Percentiles rank a stretch among this genome's conserved stretches.
phyloP scores from a whole-genome alignment of 2,329 filamentous ascomycete genomes.

The Beauveria medogensis region DNA sequence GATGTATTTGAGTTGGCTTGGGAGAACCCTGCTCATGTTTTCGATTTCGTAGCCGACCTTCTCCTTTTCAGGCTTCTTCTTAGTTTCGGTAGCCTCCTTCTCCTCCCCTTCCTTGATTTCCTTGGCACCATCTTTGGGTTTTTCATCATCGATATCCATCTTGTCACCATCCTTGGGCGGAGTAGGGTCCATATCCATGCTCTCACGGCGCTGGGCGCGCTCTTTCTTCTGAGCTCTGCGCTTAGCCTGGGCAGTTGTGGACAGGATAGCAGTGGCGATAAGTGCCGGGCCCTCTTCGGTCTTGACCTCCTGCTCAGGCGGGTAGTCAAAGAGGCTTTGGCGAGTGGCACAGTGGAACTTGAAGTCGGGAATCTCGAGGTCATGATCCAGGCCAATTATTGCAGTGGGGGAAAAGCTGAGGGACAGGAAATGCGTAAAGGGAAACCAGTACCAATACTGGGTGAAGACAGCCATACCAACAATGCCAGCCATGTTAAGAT shows the following conservation, averaged over 20 bases:
- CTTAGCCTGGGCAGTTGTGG: constrained; percentile 94
- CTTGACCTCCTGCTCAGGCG: constrained; percentile 93
- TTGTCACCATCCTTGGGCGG: constrained; percentile 61
- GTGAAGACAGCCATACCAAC: constrained; percentile 98
- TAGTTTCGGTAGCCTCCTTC: constrained; percentile 46
- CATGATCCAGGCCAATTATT: constrained; percentile 88
- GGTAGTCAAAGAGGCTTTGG: constrained; percentile 95
- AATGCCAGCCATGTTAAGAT: constrained; percentile 96
- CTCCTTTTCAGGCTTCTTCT: constrained; percentile 92
- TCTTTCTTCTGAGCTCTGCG: constrained; percentile 92
- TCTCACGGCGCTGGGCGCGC: constrained; percentile 78
- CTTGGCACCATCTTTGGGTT: constrained; percentile 43
- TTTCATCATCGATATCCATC: constrained; percentile 77
- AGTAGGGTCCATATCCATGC: constrained; percentile 86
- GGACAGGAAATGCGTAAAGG: constrained; percentile 93
- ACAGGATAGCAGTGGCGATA: constrained; percentile 90
- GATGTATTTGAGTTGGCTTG: constrained; percentile 88
- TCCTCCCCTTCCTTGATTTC: constrained; percentile 59
- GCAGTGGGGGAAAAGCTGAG: constrained; percentile 95
- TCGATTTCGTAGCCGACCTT: constrained; percentile 93
- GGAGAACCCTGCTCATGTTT: constrained; percentile 94
- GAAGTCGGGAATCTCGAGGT: constrained; percentile 87
- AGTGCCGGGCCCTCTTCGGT: constrained; percentile 86
- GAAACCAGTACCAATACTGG: constrained; percentile 99
- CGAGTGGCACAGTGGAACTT: constrained; percentile 93